These are phyloP conservation scores for Clitopilus passeckerianus DNA, from an alignment of 768 basidiomycete genomes.

Conservation along the genomic window DNA sequence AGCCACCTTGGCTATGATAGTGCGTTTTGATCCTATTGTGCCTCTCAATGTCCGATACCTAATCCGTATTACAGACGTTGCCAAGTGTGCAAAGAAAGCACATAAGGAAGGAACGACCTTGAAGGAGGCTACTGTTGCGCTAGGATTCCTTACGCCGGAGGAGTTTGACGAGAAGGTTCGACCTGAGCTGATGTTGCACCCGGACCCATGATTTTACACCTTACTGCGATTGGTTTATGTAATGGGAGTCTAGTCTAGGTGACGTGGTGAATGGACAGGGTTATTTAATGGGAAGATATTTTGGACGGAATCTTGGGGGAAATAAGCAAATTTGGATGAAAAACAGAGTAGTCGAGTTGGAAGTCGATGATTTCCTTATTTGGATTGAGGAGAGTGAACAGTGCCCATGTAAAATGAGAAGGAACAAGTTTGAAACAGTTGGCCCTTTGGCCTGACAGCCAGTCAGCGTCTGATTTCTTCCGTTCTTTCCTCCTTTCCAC, in stretches of 20 bases:
- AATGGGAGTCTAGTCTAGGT: slow-evolving; percentile 3
- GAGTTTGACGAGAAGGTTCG: slow-evolving; percentile 95
- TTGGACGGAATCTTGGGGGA: background rate
- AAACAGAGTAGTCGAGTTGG: background rate
- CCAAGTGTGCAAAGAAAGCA: slow-evolving; percentile 99
- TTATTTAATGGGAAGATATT: background rate
- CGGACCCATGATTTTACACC: background rate
- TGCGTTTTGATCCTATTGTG: slow-evolving; percentile 34
- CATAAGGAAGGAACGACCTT: slow-evolving; percentile 96
- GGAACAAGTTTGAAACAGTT: slow-evolving; percentile 25
- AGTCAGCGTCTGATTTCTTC: slow-evolving; percentile 17
- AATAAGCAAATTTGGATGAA: background rate
- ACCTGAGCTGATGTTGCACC: slow-evolving; percentile 79
- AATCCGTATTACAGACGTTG: slow-evolving; percentile 65
- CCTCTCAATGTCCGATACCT: slow-evolving; percentile 4
- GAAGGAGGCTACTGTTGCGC: slow-evolving; percentile 88
- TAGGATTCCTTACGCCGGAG: slow-evolving; percentile 82
- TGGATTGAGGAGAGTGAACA: slow-evolving; percentile 18
- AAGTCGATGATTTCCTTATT: slow-evolving; percentile 14
- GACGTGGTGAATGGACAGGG: background rate
- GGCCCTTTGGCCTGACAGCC: slow-evolving; percentile 15
- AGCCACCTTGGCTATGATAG: slow-evolving; percentile 96
- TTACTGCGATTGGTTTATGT: slow-evolving; percentile 9
- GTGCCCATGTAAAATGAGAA: slow-evolving; percentile 26
- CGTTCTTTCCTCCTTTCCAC: slow-evolving; percentile 12